phyloP scores from a whole-genome alignment of 1,284 basidiomycete genomes.

The Naganishia cerealis region DNA sequence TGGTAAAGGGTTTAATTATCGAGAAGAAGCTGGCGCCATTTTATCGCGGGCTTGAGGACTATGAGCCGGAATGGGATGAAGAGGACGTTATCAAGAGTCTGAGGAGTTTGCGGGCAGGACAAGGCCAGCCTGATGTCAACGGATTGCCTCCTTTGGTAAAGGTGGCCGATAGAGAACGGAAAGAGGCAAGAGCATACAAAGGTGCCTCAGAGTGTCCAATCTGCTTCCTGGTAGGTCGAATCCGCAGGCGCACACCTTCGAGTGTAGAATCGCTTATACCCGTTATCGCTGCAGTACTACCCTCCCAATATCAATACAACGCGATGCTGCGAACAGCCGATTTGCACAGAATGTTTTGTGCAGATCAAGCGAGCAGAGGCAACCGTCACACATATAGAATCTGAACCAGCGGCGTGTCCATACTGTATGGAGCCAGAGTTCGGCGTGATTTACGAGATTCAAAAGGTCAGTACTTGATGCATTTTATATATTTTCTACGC shows the following conservation, averaged over 20 bases:
- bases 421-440: conserved; percentile 97
- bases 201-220: conserved; percentile 97
- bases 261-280: background rate
- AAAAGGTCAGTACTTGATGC: conserved; percentile 47
- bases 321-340: conserved; percentile 94
- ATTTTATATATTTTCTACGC: too few relatives aligned
- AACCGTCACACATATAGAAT: conserved; percentile 82
- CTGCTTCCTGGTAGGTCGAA: conserved; percentile 82
- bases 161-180: conserved; percentile 59
- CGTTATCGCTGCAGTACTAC: conserved; percentile 66
- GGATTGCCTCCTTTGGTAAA: conserved; percentile 14
- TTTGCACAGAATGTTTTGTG: conserved; percentile 98
- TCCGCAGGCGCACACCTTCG: background rate
- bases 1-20: conserved; percentile 82
- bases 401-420: conserved; percentile 91
- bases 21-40: conserved; percentile 89
- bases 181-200: conserved; percentile 75
- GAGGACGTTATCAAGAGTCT: conserved; percentile 66
- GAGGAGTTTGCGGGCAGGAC: conserved; percentile 45
- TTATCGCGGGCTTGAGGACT: conserved; percentile 92
- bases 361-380: conserved; percentile 97
- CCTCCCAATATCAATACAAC: conserved; percentile 94
- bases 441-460: conserved; percentile 84
- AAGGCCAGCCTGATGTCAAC: conserved; percentile 26
- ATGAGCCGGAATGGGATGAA: conserved; percentile 78